Conservation (phyloP, 1,284 basidiomycete genomes). For the Austroboletus niveus region DNA sequence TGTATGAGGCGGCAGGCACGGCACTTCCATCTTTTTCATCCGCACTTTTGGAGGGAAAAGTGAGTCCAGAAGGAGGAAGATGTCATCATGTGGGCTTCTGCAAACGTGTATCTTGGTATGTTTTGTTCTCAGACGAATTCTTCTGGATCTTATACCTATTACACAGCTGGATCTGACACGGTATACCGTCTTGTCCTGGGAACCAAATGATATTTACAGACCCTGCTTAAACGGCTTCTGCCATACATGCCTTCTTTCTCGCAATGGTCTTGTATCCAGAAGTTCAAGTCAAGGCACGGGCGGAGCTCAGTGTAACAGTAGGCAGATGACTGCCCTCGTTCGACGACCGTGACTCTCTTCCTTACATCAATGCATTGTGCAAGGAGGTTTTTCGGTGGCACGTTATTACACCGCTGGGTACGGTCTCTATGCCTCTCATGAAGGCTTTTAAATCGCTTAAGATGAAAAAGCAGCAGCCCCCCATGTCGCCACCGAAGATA, state of each 20-base stretch:
- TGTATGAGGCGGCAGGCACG: slow-evolving; percentile 36
- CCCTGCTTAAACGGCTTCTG: slow-evolving; percentile 31
- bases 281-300: slow-evolving; percentile 21
- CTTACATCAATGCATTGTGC: slow-evolving; percentile 21
- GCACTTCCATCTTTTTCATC: slow-evolving; percentile 38
- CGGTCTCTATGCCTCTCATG: neutral
- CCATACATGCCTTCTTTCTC: slow-evolving; percentile 32
- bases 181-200: neutral
- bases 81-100: slow-evolving; percentile 23
- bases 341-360: slow-evolving; percentile 18
- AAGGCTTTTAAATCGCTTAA: too few species aligned
- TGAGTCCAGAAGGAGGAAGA: slow-evolving; percentile 22
- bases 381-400: slow-evolving; percentile 30
- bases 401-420: slow-evolving; percentile 13
- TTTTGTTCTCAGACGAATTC: neutral
- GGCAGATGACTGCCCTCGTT: slow-evolving; percentile 18
- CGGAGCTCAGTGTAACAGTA: slow-evolving; percentile 23
- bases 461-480: slow-evolving; percentile 6
- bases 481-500: slow-evolving; percentile 39
- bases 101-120: slow-evolving; percentile 12
- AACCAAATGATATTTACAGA: neutral
- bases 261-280: slow-evolving; percentile 27
- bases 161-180: slow-evolving; percentile 26
- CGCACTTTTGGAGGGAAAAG: slow-evolving; percentile 7
- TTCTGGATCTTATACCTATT: neutral